Base-by-base conservation (phyloP, 345 rosid species). In the Eutrema heterophyllum region DNA sequence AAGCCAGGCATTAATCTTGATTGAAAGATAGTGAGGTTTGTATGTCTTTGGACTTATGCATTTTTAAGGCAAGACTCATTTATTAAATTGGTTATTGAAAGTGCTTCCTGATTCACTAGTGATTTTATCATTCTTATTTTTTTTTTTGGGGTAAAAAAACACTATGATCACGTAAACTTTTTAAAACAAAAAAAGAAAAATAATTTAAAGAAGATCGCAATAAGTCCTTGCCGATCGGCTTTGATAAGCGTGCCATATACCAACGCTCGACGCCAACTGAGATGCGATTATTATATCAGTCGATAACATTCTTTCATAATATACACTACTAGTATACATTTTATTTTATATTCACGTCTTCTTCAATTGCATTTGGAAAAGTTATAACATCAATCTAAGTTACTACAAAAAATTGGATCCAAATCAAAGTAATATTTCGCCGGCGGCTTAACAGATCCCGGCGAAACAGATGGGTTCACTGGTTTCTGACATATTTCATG, bases 401-500 rank as follows among this genome's bases (percentile, higher is more conserved):
- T 21, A 48, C 9, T 21, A 66, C 7, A 32, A 8, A 13, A 11
- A 26, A 13, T 33, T 72, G 39, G 38, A 54, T 54, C 46, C 16
- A 43, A 26, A 43, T 14, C 4, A 24, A 44, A 49, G 41, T 74
- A 66, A 40, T 50, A 68, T 61, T 26, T 76, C 11, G 70, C 74
- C 61, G 64, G 68, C 70, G 69, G 50, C 63, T 68, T 62, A 60
- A 70, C 54, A 75, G 53, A 69, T 52, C 50, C 70, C 64, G 70
- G 70, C 64, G 74, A 75, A 61, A n/a, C 70, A 75, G 26, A 61
- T 75, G 63, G 50, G 41, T 75, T 61, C 46, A 46, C 29, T 41
- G 43, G 14, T 10, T 60, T 79, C 89, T 83, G 85, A 78, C 85
- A 78, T 10, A 61, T 51, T 51, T 80, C 89, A 83, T 76, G 87